Conservation (phyloP, 768 basidiomycete genomes). For the Boletellus ananiceps region DNA sequence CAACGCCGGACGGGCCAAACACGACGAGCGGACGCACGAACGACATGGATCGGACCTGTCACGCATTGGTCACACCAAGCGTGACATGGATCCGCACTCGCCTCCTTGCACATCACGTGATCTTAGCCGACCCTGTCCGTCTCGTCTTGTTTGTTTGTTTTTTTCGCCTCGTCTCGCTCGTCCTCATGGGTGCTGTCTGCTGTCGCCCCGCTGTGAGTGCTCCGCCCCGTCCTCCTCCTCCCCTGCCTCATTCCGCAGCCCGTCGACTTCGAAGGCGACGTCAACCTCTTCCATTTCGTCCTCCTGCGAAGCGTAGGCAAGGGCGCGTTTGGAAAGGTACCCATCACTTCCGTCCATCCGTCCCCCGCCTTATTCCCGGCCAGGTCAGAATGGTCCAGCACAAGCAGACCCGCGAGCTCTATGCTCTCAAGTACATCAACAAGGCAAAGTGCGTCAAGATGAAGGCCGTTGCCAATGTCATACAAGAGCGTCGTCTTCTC, state of each 20-base stretch:
- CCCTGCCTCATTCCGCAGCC: constrained; percentile 45
- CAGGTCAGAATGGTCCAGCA: constrained; percentile 99
- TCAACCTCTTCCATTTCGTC: constrained; percentile 95
- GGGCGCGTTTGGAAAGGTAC: constrained; percentile 96
- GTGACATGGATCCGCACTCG: neutral
- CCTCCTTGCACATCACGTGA: constrained; percentile 14
- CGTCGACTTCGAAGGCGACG: constrained; percentile 92
- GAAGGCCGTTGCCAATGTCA: constrained; percentile 96
- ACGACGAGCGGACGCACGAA: constrained; percentile 64
- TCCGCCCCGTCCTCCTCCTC: neutral
- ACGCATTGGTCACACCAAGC: neutral
- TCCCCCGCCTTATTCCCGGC: constrained; percentile 10
- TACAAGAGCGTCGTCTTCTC: constrained; percentile 90
- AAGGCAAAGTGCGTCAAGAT: constrained; percentile 97
- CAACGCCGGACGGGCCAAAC: constrained; percentile 90
- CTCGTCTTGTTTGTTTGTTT: constrained; percentile 12
- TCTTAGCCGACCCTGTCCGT: neutral
- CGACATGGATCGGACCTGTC: constrained; percentile 5
- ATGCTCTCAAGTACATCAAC: constrained; percentile 99
- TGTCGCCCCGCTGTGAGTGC: constrained; percentile 71
- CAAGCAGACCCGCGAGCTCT: constrained; percentile 94
- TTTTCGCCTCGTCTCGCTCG: constrained; percentile 3
- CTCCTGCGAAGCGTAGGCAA: constrained; percentile 96
- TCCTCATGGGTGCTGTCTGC: constrained; percentile 70
- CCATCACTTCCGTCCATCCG: neutral